Evolutionary conservation across 345 rosid genomes (phyloP).

Genomic region (Raphanus sativus): DNA sequence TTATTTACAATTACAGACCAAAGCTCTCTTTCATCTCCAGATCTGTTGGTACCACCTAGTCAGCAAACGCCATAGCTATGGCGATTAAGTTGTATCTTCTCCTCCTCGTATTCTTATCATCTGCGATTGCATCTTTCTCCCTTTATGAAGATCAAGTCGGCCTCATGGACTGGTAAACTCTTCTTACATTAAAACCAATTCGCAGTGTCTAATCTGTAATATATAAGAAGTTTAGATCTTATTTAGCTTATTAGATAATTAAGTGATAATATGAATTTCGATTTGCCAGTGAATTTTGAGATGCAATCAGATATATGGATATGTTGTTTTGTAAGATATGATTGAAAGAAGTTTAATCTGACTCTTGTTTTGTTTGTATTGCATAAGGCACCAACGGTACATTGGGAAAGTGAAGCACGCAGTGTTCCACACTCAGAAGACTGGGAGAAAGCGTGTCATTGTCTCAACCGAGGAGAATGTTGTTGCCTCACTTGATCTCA

Average conservation of each 20-base stretch:
- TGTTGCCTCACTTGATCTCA: conserved; percentile 93
- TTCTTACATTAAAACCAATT: background rate
- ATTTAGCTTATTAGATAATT: background rate
- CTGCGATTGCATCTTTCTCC: conserved; percentile 44
- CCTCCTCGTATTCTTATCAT: conserved; percentile 46
- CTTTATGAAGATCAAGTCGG: conserved; percentile 97
- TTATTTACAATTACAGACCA: background rate
- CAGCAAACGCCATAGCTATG: conserved; percentile 51
- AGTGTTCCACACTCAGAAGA: conserved; percentile 91
- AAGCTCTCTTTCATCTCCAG: conserved; percentile 26
- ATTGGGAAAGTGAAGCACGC: conserved; percentile 96
- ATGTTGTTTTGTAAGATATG: no score
- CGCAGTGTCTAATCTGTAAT: background rate
- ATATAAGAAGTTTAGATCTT: conserved; percentile 17
- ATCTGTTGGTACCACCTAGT: conserved; percentile 26
- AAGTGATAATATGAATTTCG: background rate
- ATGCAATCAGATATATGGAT: no score
- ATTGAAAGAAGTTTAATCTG: background rate
- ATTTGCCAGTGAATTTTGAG: conserved; percentile 7
- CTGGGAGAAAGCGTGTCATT: conserved; percentile 90
- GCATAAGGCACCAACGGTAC: conserved; percentile 72
- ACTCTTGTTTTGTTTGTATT: conserved; percentile 30
- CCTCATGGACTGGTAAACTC: conserved; percentile 85
- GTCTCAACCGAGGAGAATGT: conserved; percentile 93
- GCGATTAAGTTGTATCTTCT: conserved; percentile 51